Base-by-base conservation (phyloP, 176 grass and related monocot genomes). In the Carex kokanica region DNA sequence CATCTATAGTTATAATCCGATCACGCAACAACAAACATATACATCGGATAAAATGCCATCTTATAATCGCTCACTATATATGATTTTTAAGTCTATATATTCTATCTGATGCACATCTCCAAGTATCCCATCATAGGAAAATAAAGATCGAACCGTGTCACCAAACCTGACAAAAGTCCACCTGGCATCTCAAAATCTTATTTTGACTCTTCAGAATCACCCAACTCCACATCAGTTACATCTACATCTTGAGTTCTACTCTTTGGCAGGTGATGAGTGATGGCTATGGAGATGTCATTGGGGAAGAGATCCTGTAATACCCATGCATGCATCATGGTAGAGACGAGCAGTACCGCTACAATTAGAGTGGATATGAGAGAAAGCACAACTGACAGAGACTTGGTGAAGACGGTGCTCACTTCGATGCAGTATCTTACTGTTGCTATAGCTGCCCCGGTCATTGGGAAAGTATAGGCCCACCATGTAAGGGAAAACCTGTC, bases 401-500 rank as follows among this genome's bases (percentile, higher is more conserved):
- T 89, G 77, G 89, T 98, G 83, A 98, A 93, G 6, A 72, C 20
- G 67, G 91, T 93, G 86, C 85, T 88, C 58, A 91, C 96, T 88
- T 98, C 96, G 1, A 83, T 88, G 65, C 93, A 87, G 88, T 98
- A 98, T 2, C 89, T 83, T 52, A 95, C 93, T 4, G 93, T 86
- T 29, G 96, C 93, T 55, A 90, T 86, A 2, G 96, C 88, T 8
- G 92, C 96, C 64, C 93, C 88, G 0, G 96, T 95, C 93, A 98
- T 98, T 31, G 95, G 95, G 79, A 91, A 95, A 62, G 95, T 98
- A 79, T 98, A 98, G 7, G 91, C 95, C 95, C 95, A 98, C 95
- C 95, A 98, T 80, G 95, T 91, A 40, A 98, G 84, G 6, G 95
- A 93, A 85, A 98, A 98, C 78, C 89, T 90, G 52, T 20, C 2